These are phyloP conservation scores for Symmetrospora coprosmae DNA, from an alignment of 768 basidiomycete genomes.

Conservation along the genomic window DNA sequence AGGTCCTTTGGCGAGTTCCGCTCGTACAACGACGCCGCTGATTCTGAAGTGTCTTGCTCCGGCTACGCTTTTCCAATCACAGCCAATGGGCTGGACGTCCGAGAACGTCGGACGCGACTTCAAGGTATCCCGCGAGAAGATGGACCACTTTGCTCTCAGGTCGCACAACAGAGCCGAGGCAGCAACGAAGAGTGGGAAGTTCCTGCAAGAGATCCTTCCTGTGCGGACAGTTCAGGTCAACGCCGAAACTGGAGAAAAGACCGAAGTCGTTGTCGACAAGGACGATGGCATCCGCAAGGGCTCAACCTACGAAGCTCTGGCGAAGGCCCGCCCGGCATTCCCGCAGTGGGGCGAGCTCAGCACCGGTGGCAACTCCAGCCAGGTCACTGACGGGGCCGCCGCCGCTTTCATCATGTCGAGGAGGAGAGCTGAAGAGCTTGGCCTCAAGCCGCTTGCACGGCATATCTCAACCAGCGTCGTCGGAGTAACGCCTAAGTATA, in stretches of 20 bases:
- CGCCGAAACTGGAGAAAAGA: slow-evolving; percentile 36
- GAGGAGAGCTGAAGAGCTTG: slow-evolving; percentile 59
- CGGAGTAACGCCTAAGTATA: slow-evolving; percentile 58
- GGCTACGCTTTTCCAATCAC: not conserved
- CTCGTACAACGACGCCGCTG: not conserved
- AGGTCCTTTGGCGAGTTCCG: not conserved
- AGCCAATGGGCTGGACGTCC: slow-evolving; percentile 58
- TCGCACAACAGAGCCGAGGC: slow-evolving; percentile 73
- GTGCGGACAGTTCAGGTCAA: slow-evolving; percentile 63
- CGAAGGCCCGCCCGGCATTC: slow-evolving; percentile 75
- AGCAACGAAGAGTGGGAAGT: slow-evolving; percentile 66
- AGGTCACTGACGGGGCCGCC: slow-evolving; percentile 77
- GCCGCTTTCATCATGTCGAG: slow-evolving; percentile 69
- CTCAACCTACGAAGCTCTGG: slow-evolving; percentile 60
- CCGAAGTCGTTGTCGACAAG: slow-evolving; percentile 49
- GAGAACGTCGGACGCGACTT: slow-evolving; percentile 77
- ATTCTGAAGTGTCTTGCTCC: no score
- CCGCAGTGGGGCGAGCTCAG: slow-evolving; percentile 49
- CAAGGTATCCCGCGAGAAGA: slow-evolving; percentile 53
- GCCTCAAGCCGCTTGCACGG: slow-evolving; percentile 58
- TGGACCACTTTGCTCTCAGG: slow-evolving; percentile 69
- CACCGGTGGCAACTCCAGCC: slow-evolving; percentile 57
- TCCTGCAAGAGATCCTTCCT: slow-evolving; percentile 57
- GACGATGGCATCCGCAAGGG: slow-evolving; percentile 81
- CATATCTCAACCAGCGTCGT: slow-evolving; percentile 58